Evolutionary conservation across 805 yeast species (phyloP), one percentile per base, ranked within the genome.

Genomic region (Komagataella phaffii): DNA sequence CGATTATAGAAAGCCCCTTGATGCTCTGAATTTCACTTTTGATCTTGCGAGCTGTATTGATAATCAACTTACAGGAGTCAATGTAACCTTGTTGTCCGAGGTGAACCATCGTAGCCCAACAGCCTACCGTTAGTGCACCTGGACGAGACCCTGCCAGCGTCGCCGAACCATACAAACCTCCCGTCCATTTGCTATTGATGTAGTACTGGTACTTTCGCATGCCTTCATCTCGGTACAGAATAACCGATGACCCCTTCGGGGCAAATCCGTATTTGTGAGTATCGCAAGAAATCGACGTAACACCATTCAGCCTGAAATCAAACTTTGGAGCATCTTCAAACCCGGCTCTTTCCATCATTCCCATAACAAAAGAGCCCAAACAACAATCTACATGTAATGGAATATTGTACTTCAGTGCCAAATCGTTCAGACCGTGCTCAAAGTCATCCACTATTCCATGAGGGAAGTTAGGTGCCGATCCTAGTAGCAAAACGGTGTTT

Each of bases 211-310:
- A 75, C 57, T 76, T 76, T 53, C 99, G 75, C 52, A 88, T 74
- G 53, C 77, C 74, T 0, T 75, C 59, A 54, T 75, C 68, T 48
- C 97, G 77, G 66, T 93, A 93, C 96, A 93, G 84, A 59, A 93
- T 85, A 21, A 91, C 76, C 1, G 96, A 88, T 0, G 95, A 84
- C 7, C 99, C 99, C 67, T 91, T 91, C 45, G 99, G 99, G 7
- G 98, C 97, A 73, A 91, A 93, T 1, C 98, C 99, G 62, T 91
- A 91, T 66, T 91, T 91, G 72, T 91, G 99, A n/a, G 99, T 91
- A 64, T 91, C 99, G 68, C 98, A 93, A n/a, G 96, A 87, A 53
- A 91, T 91, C 2, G 97, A 89, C 0, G 98, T 93, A n/a, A 93
- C 98, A 36, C 93, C 93, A 1, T 88, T 84, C 2, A 88, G 74